These are phyloP conservation scores for Arachis stenosperma DNA, from an alignment of 306 rosid genomes.

Conservation along the genomic window DNA sequence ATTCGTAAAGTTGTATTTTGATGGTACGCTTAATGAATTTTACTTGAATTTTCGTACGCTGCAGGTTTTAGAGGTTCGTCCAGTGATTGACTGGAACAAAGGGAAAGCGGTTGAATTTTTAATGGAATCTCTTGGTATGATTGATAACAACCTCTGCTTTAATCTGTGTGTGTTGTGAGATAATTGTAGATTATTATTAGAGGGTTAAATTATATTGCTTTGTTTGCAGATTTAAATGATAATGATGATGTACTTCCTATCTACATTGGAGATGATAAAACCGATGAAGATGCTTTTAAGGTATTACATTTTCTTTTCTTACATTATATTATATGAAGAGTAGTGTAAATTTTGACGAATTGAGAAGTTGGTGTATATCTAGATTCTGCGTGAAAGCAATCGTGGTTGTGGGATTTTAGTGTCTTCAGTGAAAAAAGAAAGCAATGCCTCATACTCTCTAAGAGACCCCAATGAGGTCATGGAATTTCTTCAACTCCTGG, in stretches of 20 bases:
- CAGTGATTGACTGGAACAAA: conserved; percentile 91
- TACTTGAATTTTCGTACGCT: background rate
- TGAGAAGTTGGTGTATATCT: background rate
- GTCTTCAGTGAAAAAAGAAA: conserved; percentile 73
- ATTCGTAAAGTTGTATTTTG: background rate
- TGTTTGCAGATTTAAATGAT: conserved; percentile 58
- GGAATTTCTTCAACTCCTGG: conserved; percentile 78
- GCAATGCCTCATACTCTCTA: conserved; percentile 81
- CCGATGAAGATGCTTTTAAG: conserved; percentile 97
- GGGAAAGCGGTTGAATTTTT: conserved; percentile 97
- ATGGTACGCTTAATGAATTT: too few relatives aligned
- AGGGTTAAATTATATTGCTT: background rate
- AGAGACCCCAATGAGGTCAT: conserved; percentile 78
- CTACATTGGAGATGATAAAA: conserved; percentile 86
- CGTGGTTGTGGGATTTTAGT: conserved; percentile 86
- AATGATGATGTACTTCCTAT: conserved; percentile 75
- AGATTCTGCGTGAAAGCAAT: conserved; percentile 68
- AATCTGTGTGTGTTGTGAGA: background rate
- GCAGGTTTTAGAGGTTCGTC: conserved; percentile 98
- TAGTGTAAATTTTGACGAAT: background rate
- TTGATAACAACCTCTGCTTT: background rate
- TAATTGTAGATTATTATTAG: background rate
- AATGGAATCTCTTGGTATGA: conserved; percentile 79
- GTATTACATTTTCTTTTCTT: conserved; percentile 25
- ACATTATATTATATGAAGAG: too few relatives aligned